Conservation (phyloP, 768 basidiomycete genomes). For the Serendipita sp. region DNA sequence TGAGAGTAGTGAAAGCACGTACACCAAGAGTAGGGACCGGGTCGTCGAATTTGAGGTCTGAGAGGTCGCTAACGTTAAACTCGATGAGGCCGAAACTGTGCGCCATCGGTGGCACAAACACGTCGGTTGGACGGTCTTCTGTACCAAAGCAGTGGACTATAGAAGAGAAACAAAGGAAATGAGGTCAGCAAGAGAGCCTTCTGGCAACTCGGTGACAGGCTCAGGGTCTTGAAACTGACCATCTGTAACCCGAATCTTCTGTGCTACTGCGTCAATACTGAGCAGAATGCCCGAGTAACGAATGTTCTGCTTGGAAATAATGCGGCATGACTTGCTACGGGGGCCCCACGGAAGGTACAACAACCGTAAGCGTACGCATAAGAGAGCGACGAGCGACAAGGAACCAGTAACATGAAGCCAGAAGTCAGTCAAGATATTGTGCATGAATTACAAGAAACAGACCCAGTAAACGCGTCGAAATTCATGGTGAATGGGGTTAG, state of each 20-base stretch:
- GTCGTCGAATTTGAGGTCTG: conserved; percentile 7
- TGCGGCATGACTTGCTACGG: background rate
- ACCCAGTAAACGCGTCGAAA: too few relatives aligned
- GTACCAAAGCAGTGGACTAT: background rate
- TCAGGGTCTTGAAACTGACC: background rate
- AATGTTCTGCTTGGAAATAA: conserved; percentile 6
- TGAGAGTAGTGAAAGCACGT: background rate
- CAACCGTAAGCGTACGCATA: too few relatives aligned
- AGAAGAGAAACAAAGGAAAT: background rate
- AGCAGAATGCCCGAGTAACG: conserved; percentile 1
- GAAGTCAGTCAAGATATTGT: too few relatives aligned
- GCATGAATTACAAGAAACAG: too few relatives aligned
- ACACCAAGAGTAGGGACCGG: conserved; percentile 1
- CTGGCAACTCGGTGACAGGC: background rate
- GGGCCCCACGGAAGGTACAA: too few relatives aligned
- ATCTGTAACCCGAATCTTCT: conserved; percentile 1
- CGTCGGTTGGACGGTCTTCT: background rate
- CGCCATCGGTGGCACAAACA: conserved; percentile 3
- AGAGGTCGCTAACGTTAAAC: conserved; percentile 4
- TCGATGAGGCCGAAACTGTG: background rate
- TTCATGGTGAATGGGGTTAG: too few relatives aligned
- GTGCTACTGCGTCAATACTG: background rate
- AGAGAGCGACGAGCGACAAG: too few relatives aligned
- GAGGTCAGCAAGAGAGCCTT: background rate
- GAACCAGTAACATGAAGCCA: too few relatives aligned